These are phyloP conservation scores for Didymellaceae sp. DNA, from an alignment of 2,329 filamentous ascomycete species.

Conservation along the genomic window DNA sequence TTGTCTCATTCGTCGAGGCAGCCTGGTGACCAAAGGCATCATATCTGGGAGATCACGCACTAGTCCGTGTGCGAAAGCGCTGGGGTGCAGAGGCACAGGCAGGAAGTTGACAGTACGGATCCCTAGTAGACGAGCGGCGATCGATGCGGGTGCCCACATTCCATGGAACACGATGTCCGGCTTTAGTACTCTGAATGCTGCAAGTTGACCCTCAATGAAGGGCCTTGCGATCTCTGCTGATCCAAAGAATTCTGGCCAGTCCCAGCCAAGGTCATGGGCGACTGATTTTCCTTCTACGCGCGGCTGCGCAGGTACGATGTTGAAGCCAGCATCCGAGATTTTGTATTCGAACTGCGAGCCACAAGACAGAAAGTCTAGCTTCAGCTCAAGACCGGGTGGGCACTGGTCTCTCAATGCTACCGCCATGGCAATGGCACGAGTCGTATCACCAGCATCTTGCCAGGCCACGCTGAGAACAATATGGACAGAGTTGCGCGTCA, in stretches of 20 bases:
- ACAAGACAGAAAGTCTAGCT: conserved; percentile 41
- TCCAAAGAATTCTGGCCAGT: conserved; percentile 45
- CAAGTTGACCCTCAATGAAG: conserved; percentile 42
- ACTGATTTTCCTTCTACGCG: conserved; percentile 41
- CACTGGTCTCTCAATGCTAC: conserved; percentile 38
- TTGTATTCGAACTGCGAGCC: conserved; percentile 41
- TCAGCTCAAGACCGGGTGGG: conserved; percentile 31
- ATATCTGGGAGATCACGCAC: conserved; percentile 42
- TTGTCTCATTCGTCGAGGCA: conserved; percentile 37
- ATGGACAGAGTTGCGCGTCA: conserved; percentile 17
- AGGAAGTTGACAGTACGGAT: conserved; percentile 45
- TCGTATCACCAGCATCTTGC: conserved; percentile 44
- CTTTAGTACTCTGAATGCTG: conserved; percentile 35
- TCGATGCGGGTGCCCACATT: conserved; percentile 44
- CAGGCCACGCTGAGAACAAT: conserved; percentile 43
- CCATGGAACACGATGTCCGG: conserved; percentile 45
- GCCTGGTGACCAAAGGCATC: conserved; percentile 41
- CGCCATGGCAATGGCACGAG: conserved; percentile 41
- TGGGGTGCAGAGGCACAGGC: conserved; percentile 39
- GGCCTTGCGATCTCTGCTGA: conserved; percentile 39
- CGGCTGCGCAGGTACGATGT: conserved; percentile 40
- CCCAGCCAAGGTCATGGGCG: conserved; percentile 43
- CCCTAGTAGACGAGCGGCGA: conserved; percentile 38
- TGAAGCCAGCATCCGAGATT: conserved; percentile 41
- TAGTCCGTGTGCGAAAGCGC: conserved; percentile 37